Conservation (phyloP, 2,329 filamentous ascomycete species). For the Talaromyces piceae region DNA sequence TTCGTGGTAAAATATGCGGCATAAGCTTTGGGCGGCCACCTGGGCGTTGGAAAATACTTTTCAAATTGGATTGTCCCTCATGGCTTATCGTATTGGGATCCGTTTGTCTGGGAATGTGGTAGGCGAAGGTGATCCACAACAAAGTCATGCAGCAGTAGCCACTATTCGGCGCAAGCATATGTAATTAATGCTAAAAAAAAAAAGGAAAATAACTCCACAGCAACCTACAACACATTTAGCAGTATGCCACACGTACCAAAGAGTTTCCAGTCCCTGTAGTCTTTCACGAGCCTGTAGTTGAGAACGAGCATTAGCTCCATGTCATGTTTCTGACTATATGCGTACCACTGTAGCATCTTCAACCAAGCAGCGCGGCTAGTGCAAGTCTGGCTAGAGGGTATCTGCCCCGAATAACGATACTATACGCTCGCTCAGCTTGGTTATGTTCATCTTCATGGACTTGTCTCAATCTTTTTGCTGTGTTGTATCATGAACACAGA, state of each 20-base stretch:
- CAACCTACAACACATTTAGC: conserved; percentile 7
- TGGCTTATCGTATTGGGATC: conserved; percentile 3
- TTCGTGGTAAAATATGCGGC: conserved; percentile 10
- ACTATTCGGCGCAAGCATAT: background rate
- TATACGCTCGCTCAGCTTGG: background rate
- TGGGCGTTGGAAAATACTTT: background rate
- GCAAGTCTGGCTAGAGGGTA: background rate
- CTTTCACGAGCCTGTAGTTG: conserved; percentile 3
- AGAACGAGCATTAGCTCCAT: background rate
- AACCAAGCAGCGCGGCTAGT: background rate
- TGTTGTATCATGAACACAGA: background rate
- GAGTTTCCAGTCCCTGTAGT: conserved; percentile 9
- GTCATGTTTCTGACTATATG: background rate
- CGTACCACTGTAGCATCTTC: conserved; percentile 1
- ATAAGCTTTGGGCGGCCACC: conserved; percentile 5
- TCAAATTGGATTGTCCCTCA: conserved; percentile 4
- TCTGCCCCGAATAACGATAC: background rate
- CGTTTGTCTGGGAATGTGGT: conserved; percentile 7
- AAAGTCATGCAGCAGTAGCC: conserved; percentile 9
- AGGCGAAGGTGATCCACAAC: conserved; percentile 4
- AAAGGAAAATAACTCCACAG: background rate
- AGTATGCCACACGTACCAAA: conserved; percentile 8
- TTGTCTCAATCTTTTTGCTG: background rate
- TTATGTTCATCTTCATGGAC: background rate
- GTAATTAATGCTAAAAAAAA: background rate